Conservation (phyloP, 179 eudicot species). For the Silene vulgaris region DNA sequence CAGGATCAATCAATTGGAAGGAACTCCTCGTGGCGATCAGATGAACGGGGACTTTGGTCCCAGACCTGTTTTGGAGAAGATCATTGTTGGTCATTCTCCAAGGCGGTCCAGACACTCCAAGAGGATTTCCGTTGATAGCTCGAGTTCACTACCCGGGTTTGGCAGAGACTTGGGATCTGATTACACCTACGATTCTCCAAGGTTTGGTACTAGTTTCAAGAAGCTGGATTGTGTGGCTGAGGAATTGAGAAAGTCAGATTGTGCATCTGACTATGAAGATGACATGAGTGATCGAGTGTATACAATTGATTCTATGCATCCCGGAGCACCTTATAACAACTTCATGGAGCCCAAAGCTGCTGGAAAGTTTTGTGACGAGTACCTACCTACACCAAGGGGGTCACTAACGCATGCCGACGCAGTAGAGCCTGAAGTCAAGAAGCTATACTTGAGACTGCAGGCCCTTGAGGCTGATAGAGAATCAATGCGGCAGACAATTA, state of each 20-base stretch:
- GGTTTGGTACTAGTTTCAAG: conserved; percentile 39
- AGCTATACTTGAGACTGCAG: conserved; percentile 74
- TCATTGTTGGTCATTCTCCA: conserved; percentile 62
- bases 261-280: conserved; percentile 59
- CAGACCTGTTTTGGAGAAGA: conserved; percentile 55
- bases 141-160: conserved; percentile 33
- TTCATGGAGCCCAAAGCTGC: conserved; percentile 38
- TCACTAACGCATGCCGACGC: conserved; percentile 36
- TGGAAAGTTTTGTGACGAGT: conserved; percentile 50
- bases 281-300: conserved; percentile 75
- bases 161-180: conserved; percentile 48
- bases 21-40: conserved; percentile 45
- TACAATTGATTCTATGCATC: conserved; percentile 74
- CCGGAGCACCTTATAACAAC: conserved; percentile 36
- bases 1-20: conserved; percentile 74
- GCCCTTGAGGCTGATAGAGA: conserved; percentile 95
- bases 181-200: conserved; percentile 47
- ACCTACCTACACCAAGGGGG: conserved; percentile 44
- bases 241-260: conserved; percentile 48
- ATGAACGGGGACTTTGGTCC: conserved; percentile 44
- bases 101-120: conserved; percentile 40
- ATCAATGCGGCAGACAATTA: conserved; percentile 69
- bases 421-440: conserved; percentile 64
- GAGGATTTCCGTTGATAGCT: conserved; percentile 49
- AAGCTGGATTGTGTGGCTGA: conserved; percentile 42